phyloP scores from a whole-genome alignment of 805 yeast genomes.

The Limtongia smithiae region DNA sequence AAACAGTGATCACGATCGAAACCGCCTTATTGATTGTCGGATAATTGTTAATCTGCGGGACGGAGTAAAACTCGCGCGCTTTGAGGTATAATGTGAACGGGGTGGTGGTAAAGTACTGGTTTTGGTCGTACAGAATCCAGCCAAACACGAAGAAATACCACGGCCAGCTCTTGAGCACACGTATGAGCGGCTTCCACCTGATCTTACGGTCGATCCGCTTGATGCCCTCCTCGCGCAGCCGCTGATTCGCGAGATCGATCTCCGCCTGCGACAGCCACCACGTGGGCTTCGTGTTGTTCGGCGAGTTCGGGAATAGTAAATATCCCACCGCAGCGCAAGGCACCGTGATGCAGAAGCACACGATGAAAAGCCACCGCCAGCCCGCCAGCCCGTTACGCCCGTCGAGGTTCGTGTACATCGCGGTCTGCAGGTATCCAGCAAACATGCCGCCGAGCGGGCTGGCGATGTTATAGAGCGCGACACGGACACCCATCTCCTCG shows the following conservation, averaged over 20 bases:
- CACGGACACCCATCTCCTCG: conserved; percentile 49
- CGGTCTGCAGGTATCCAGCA: conserved; percentile 54
- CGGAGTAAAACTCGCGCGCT: conserved; percentile 34
- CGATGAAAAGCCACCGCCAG: conserved; percentile 65
- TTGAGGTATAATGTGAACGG: conserved; percentile 42
- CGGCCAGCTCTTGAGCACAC: conserved; percentile 39
- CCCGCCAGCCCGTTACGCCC: conserved; percentile 47
- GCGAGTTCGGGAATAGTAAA: conserved; percentile 55
- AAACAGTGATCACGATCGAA: conserved; percentile 36
- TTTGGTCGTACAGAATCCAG: conserved; percentile 23
- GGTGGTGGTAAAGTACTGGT: conserved; percentile 11
- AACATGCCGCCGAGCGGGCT: conserved; percentile 44
- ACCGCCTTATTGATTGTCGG: conserved; percentile 45
- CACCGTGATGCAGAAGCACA: conserved; percentile 49
- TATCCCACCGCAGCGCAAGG: conserved; percentile 42
- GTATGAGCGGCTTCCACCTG: conserved; percentile 34
- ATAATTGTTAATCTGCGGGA: conserved; percentile 41
- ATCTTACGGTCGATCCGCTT: conserved; percentile 31
- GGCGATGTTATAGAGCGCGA: conserved; percentile 42
- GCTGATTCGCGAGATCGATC: conserved; percentile 36
- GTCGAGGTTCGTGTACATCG: conserved; percentile 45
- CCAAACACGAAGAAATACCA: conserved; percentile 35
- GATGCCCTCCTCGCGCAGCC: conserved; percentile 35
- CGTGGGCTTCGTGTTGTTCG: conserved; percentile 37
- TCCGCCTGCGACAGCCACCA: conserved; percentile 40